phyloP scores from a whole-genome alignment of 176 grass and related monocot genomes.

The Paspalum notatum region DNA sequence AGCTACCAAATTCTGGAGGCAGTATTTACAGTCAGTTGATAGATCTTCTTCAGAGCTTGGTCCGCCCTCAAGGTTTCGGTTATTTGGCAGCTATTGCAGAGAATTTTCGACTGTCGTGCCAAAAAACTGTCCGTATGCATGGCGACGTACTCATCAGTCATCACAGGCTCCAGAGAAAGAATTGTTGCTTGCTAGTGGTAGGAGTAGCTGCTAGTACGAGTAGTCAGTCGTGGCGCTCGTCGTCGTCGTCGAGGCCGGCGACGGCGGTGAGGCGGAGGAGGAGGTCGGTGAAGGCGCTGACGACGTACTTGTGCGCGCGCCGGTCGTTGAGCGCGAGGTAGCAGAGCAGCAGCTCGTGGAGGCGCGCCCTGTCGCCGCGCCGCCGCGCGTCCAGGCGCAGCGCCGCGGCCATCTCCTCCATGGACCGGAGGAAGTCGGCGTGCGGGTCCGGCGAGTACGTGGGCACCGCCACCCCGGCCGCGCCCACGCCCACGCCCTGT shows the following conservation, averaged over 20 bases:
- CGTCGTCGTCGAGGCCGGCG: constrained; percentile 23
- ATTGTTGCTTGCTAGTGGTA: too few relatives aligned
- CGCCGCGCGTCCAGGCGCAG: constrained; percentile 66
- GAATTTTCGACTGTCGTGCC: constrained; percentile 4
- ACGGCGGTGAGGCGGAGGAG: constrained; percentile 65
- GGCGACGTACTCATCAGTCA: too few relatives aligned
- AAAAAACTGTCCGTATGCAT: constrained; percentile 23
- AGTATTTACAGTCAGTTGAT: constrained; percentile 23
- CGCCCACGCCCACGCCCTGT: too few relatives aligned
- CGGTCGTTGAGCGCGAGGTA: constrained; percentile 95
- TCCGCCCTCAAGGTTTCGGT: not conserved
- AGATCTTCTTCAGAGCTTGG: not conserved
- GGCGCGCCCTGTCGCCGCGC: constrained; percentile 58
- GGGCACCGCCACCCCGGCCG: constrained; percentile 78
- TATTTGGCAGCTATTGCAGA: not conserved
- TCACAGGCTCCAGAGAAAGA: too few relatives aligned
- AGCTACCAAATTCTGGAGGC: not conserved
- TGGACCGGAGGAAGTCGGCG: constrained; percentile 80
- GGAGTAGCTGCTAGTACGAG: not conserved
- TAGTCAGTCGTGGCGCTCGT: not conserved
- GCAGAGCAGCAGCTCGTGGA: constrained; percentile 94
- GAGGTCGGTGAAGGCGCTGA: constrained; percentile 94
- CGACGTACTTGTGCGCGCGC: constrained; percentile 83
- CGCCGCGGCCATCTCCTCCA: constrained; percentile 95
- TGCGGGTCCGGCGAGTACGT: constrained; percentile 95